Conservation (phyloP, 129 eudicot species). For the Glebionis coronaria region DNA sequence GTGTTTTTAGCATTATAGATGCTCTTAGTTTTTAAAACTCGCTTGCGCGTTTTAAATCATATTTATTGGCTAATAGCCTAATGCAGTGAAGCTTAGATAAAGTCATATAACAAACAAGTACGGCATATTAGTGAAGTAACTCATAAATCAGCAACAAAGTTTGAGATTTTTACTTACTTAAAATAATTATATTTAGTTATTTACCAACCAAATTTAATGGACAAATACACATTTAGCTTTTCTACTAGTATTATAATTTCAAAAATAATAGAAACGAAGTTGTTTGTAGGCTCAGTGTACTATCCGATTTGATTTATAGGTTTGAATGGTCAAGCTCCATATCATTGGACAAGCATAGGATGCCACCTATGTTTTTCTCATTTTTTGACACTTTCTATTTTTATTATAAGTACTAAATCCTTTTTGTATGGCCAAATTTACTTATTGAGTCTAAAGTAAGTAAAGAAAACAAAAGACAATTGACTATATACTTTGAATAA, state of each 20-base stretch:
- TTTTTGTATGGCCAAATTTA: constrained; percentile 22
- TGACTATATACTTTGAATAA: constrained; percentile 19
- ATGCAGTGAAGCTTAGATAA: no score
- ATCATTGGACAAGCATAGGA: constrained; percentile 57
- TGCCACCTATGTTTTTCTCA: constrained; percentile 22
- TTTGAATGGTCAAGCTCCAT: constrained; percentile 49
- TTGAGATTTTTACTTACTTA: no score
- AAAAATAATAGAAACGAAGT: background rate
- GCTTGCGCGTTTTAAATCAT: no score
- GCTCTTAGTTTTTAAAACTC: no score
- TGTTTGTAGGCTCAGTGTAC: no score
- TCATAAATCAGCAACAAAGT: no score
- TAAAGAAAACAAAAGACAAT: constrained; percentile 9
- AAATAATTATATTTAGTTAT: no score
- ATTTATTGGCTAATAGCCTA: no score
- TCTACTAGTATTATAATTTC: background rate
- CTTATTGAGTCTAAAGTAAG: constrained; percentile 21
- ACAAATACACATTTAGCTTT: background rate
- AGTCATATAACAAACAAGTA: no score
- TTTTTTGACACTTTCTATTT: constrained; percentile 4
- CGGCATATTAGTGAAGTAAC: no score
- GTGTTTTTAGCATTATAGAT: no score
- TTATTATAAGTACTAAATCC: constrained; percentile 17
- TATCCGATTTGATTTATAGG: constrained; percentile 20
- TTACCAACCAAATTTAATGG: background rate